Evolutionary conservation across 2,329 filamentous ascomycete species (phyloP).

Genomic region (Magnaporthales sp.): DNA sequence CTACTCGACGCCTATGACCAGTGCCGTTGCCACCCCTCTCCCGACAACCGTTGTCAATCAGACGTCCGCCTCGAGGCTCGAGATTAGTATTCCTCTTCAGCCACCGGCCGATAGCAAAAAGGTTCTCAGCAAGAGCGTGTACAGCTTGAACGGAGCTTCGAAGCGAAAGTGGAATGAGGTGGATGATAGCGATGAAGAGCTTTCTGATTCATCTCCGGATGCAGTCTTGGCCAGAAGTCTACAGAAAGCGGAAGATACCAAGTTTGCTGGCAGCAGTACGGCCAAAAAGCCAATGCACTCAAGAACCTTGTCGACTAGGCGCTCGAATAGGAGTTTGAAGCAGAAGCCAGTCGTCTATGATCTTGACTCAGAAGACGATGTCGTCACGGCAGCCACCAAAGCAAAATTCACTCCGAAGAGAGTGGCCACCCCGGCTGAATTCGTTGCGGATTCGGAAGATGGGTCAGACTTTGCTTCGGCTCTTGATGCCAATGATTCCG

Average conservation of each 20-base stretch:
- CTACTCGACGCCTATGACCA: conserved; percentile 34
- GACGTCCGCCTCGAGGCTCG: conserved; percentile 17
- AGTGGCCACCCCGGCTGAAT: not conserved
- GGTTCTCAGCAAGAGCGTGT: conserved; percentile 38
- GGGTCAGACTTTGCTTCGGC: not conserved
- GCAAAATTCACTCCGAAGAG: not conserved
- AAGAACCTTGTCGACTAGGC: not conserved
- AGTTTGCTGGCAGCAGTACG: not conserved
- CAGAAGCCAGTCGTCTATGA: conserved; percentile 2
- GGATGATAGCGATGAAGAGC: conserved; percentile 31
- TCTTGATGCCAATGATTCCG: not conserved
- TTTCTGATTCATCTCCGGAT: conserved; percentile 29
- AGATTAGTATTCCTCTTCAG: conserved; percentile 23
- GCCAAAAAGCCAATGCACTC: conserved; percentile 2
- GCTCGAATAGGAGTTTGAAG: conserved; percentile 1
- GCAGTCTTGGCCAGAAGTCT: conserved; percentile 46
- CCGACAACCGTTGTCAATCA: conserved; percentile 15
- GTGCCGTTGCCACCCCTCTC: conserved; percentile 29
- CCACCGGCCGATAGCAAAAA: conserved; percentile 32
- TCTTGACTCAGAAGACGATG: not conserved
- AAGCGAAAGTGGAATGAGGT: conserved; percentile 35
- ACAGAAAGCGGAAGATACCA: conserved; percentile 37
- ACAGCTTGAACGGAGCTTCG: conserved; percentile 29
- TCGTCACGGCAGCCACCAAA: not conserved
- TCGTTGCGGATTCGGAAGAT: conserved; percentile 2